A percentile compares a stretch with the other conserved stretches of the same genome.
Evolutionary conservation across 768 basidiomycete species (phyloP).

Genomic region (Fomitopsis serialis): DNA sequence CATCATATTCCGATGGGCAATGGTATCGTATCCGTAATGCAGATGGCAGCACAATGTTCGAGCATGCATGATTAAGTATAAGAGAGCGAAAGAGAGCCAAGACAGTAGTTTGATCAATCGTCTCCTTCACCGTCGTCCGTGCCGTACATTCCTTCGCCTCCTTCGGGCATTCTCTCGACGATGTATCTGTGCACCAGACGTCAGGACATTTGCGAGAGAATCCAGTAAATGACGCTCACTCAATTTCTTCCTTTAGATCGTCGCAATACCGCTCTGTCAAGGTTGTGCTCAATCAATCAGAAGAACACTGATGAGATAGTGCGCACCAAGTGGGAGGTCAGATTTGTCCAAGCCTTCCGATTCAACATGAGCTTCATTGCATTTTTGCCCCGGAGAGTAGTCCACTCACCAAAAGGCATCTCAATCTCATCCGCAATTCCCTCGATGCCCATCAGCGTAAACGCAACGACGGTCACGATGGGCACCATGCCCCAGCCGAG

Average conservation of each 20-base stretch:
- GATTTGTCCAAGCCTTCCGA: conserved; percentile 36
- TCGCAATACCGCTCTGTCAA: conserved; percentile 72
- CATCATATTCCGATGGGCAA: background rate
- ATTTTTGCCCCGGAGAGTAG: background rate
- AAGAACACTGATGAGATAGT: background rate
- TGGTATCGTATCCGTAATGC: background rate
- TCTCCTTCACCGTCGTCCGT: conserved; percentile 81
- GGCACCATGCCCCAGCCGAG: conserved; percentile 82
- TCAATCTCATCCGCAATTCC: conserved; percentile 95
- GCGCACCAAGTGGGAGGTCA: conserved; percentile 71
- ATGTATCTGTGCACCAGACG: conserved; percentile 44
- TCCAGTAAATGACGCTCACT: conserved; percentile 38
- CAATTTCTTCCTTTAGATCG: conserved; percentile 80
- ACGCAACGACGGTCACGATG: conserved; percentile 81
- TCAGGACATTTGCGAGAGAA: conserved; percentile 5
- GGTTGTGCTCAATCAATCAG: background rate
- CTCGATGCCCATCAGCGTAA: conserved; percentile 93
- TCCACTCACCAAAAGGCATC: conserved; percentile 78
- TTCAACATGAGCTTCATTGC: background rate
- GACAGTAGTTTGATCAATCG: too few species aligned
- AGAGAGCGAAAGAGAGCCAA: background rate
- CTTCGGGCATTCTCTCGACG: conserved; percentile 65
- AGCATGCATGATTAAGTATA: background rate
- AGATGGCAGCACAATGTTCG: too few species aligned
- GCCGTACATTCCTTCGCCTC: conserved; percentile 66